Evolutionary conservation across 2,329 filamentous ascomycete species (phyloP), one percentile per base, ranked within the genome.

Genomic region (Emydomyces testavorans): DNA sequence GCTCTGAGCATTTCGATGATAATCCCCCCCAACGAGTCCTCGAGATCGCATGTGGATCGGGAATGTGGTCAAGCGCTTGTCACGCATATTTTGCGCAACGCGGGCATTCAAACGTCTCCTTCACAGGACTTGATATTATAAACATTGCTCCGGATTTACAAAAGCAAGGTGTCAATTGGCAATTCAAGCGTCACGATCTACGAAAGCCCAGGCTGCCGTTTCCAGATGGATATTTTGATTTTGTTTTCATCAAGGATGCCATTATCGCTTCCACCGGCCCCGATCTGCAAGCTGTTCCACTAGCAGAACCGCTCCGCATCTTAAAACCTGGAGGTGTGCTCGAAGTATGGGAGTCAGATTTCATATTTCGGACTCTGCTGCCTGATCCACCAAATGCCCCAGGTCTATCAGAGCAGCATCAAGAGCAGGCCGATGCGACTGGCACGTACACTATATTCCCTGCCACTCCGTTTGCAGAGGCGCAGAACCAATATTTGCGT

Each of bases 331-430:
- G 85, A 13, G 90, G 90, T 3, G 78, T 79, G 1, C 60, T 95
- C 21, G 90, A 95, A 62, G 74, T 93, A 13, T 95, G 89, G 89
- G 89, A 94, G 54, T 83, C 83, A 4, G 89, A 95, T 65, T 80
- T 88, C 60, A 77, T 82, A 10, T 79, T 94, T 54, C 83, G 89
- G 56, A 89, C 88, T 63, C 73, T 96, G 23, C 74, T 86, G 43
- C 85, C 86, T 2, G 85, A 92, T 61, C 79, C 84, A 1, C 79
- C 81, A 2, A 75, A 75, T 11, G 70, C 76, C 46, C 66, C 74
- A 54, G 69, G 74, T 20, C 70, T 71, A 50, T 74, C 78, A 15
- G 73, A 79, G 32, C 76, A 80, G 40, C 79, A 85, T 50, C 73
- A 78, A 55, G 72, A 78, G 37, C 73, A 76, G 29, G 83, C 82